Percentiles rank a stretch among this genome's conserved stretches.
Conservation (phyloP, 176 grass and related monocot genomes). For the Avena eriantha region DNA sequence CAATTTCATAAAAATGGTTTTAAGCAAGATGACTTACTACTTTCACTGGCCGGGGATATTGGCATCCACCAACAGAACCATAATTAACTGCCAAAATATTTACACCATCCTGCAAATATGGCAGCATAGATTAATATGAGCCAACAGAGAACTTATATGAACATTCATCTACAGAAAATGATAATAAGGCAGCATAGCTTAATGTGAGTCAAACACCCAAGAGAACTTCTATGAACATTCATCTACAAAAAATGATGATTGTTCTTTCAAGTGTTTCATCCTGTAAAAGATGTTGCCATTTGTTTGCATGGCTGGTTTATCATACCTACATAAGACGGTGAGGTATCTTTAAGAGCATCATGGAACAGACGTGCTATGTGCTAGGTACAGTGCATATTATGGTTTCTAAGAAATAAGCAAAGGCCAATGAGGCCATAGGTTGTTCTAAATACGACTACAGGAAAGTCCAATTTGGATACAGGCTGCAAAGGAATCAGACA, state of each 20-base stretch:
- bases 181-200: slow-evolving; percentile 33
- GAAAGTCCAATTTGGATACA: neutral
- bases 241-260: neutral
- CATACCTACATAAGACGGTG: slow-evolving; percentile 16
- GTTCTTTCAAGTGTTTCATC: slow-evolving; percentile 25
- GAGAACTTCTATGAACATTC: slow-evolving; percentile 4
- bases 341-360: slow-evolving; percentile 10
- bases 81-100: slow-evolving; percentile 94
- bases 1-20: slow-evolving; percentile 28
- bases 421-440: neutral
- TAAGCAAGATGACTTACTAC: slow-evolving; percentile 56
- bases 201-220: slow-evolving; percentile 30
- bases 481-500: slow-evolving; percentile 14
- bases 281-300: neutral
- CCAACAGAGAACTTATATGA: slow-evolving; percentile 22
- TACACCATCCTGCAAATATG: slow-evolving; percentile 76
- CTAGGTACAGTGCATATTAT: neutral
- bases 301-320: neutral
- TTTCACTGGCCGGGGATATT: slow-evolving; percentile 74
- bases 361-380: neutral
- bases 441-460: slow-evolving; percentile 6
- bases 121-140: slow-evolving; percentile 34
- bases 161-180: slow-evolving; percentile 15
- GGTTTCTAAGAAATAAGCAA: slow-evolving; percentile 8
- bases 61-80: slow-evolving; percentile 89